These are phyloP conservation scores for Cichorium intybus DNA, from an alignment of 140 eudicot species.

Conservation along the genomic window DNA sequence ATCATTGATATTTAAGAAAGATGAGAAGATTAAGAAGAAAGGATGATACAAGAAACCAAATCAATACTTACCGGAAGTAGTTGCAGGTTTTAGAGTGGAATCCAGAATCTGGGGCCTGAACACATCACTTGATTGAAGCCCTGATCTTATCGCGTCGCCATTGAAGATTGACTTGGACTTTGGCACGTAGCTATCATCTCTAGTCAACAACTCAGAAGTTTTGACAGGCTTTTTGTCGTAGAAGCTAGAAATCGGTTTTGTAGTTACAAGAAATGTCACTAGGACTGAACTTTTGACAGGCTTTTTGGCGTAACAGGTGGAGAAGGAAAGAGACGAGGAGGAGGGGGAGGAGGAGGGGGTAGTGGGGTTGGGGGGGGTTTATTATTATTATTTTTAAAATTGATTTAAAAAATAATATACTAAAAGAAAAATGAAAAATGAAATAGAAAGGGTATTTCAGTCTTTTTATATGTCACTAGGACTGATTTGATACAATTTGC, in stretches of 20 bases:
- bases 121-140: conserved; percentile 46
- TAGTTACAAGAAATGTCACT: conserved; percentile 15
- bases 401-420: too few relatives aligned
- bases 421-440: too few relatives aligned
- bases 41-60: background rate
- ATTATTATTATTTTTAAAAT: too few relatives aligned
- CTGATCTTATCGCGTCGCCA: conserved; percentile 45
- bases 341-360: too few relatives aligned
- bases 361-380: too few relatives aligned
- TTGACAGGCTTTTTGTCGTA: conserved; percentile 45
- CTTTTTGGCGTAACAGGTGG: conserved; percentile 41
- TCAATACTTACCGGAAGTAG: conserved; percentile 43
- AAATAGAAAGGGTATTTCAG: too few relatives aligned
- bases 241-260: conserved; percentile 31
- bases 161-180: conserved; percentile 47
- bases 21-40: background rate
- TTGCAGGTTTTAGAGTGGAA: conserved; percentile 50
- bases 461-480: too few relatives aligned
- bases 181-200: conserved; percentile 72
- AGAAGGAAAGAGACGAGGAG: too few relatives aligned
- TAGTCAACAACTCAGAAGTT: conserved; percentile 39
- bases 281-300: conserved; percentile 33
- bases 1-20: too few relatives aligned
- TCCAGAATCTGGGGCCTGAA: conserved; percentile 58
- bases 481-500: too few relatives aligned